Base-by-base conservation (phyloP, 306 rosid genomes). In the Echinosophora koreensis region DNA sequence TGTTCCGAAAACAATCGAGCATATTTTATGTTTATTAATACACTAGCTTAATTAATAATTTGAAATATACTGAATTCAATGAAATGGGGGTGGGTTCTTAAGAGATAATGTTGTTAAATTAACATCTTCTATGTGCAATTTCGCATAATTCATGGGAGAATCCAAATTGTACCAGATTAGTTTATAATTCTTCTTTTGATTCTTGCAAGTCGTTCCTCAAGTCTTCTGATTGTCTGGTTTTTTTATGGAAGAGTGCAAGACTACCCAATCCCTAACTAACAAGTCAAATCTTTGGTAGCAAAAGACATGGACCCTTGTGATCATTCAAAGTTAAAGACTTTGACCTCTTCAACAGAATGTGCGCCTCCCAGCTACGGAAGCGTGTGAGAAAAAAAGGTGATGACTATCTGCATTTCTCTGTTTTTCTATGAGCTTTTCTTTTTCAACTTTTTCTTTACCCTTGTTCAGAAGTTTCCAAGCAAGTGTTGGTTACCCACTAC, bases 221-320 rank as follows among this genome's bases (percentile, higher is more conserved):
- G 5, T 41, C 52, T 60, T 70, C 15, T 15, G 22, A 39, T 68
- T 50, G 64, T 69, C 55, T 39, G 4, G 22, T 0, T 22, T 22
- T 22, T 22, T 22, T 13, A 56, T 0, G 37, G 54, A 78, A 34
- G 61, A 76, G 81, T 62, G 81, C 14, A 62, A 77, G 77, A 72
- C 51, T 15, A 77, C 17, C 58, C 46, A 39, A 84, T 85, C 71
- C 57, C 82, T 76, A 80, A 28, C 47, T 46, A 50, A 56, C 87
- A 82, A 87, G 96, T 91, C 96, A 89, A 89, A 91, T 71, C 90
- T 91, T 87, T 89, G 69, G 70, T 68, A 16, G 88, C 88, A 90
- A 83, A 81, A 85, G 81, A 80, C 54, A 61, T 66, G 66, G 84
- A 82, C 84, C 81, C 75, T 51, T 54, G 1, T 78, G 66, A 34